Conservation (phyloP, 176 grass and related monocot genomes). For the Carex parvula region DNA sequence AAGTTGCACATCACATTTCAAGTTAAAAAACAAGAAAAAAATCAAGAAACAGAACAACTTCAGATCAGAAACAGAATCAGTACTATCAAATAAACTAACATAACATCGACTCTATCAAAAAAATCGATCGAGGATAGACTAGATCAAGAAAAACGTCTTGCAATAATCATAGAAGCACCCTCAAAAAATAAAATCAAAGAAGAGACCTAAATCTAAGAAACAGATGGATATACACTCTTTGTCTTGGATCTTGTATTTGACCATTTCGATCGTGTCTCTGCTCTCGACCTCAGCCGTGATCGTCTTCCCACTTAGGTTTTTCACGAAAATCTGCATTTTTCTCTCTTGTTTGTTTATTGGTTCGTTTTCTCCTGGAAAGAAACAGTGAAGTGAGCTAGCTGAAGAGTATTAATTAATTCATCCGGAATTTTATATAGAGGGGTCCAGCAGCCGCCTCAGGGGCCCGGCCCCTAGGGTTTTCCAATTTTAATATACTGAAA, state of each 20-base stretch:
- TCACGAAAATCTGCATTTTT: slow-evolving; percentile 55
- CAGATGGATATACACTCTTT: slow-evolving; percentile 24
- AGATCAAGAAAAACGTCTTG: too few species aligned
- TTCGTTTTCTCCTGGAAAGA: neutral
- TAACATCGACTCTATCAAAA: neutral
- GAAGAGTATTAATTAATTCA: neutral
- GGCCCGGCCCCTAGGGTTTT: neutral
- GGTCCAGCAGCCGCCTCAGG: neutral
- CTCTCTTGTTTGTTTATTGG: neutral
- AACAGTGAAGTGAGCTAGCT: neutral
- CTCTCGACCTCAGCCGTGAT: slow-evolving; percentile 88
- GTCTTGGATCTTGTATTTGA: slow-evolving; percentile 70
- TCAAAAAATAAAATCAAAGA: neutral
- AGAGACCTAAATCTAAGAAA: neutral
- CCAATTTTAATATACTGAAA: neutral
- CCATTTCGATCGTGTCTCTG: slow-evolving; percentile 77
- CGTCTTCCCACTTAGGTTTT: slow-evolving; percentile 77
- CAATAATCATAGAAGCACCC: neutral
- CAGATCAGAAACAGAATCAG: neutral
- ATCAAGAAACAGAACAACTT: neutral
- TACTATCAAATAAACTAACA: neutral
- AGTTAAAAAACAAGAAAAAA: neutral
- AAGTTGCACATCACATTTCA: neutral
- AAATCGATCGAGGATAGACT: neutral
- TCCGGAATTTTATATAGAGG: neutral